A percentile compares a stretch with the other conserved stretches of the same genome.
phyloP scores from a whole-genome alignment of 805 yeast species.

The Sungouiozyma ichnusensis region DNA sequence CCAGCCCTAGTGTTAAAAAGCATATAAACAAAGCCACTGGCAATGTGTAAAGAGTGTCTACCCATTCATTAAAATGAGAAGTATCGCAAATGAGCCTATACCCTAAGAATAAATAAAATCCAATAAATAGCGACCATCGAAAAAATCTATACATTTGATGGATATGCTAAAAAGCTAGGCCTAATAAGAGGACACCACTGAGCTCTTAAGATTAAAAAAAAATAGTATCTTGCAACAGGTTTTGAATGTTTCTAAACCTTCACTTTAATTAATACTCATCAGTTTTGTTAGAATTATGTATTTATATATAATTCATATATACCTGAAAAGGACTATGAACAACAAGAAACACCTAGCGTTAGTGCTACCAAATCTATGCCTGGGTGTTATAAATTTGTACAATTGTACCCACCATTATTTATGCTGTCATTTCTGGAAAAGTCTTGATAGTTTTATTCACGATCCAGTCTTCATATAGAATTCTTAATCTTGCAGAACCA shows the following conservation, averaged over 20 bases:
- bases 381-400: too few species aligned
- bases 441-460: slow-evolving; percentile 35
- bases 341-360: too few species aligned
- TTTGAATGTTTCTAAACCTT: too few species aligned
- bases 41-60: slow-evolving; percentile 5
- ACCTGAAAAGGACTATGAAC: too few species aligned
- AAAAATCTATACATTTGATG: neutral
- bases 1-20: slow-evolving; percentile 57
- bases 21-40: slow-evolving; percentile 28
- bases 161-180: neutral
- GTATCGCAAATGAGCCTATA: neutral
- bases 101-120: neutral
- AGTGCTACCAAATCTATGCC: too few species aligned
- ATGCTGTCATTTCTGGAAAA: slow-evolving; percentile 30
- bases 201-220: too few species aligned
- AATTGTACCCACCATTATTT: too few species aligned
- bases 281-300: too few species aligned
- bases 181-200: too few species aligned
- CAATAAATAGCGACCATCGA: neutral
- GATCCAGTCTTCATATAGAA: slow-evolving; percentile 75
- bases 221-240: too few species aligned
- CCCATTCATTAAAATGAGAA: neutral
- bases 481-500: slow-evolving; percentile 66
- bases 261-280: too few species aligned
- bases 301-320: too few species aligned